Percentiles rank a stretch among this genome's conserved stretches.
phyloP scores from a whole-genome alignment of 495 filamentous ascomycete genomes.

The Penicillium longicatenatum region DNA sequence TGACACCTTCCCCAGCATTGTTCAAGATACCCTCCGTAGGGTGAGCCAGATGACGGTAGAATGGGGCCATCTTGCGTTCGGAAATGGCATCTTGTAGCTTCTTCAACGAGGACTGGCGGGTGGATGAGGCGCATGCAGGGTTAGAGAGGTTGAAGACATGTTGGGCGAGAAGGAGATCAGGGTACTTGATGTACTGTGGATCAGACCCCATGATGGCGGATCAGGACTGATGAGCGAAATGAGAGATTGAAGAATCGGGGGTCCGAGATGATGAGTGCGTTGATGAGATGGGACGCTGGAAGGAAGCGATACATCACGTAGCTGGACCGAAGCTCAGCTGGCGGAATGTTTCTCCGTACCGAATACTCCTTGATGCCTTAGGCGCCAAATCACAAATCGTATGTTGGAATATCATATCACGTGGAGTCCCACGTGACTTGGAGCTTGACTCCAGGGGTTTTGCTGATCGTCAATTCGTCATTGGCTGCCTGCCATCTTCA shows the following conservation, averaged over 20 bases:
- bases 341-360: conserved; percentile 41
- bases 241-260: conserved; percentile 13
- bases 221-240: conserved; percentile 14
- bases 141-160: conserved; percentile 97
- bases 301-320: conserved; percentile 34
- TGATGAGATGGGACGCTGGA: conserved; percentile 22
- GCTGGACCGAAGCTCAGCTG: conserved; percentile 47
- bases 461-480: too few relatives aligned
- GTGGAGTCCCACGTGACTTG: too few relatives aligned
- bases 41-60: conserved; percentile 94
- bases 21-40: conserved; percentile 92
- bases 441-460: too few relatives aligned
- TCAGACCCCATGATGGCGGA: conserved; percentile 83
- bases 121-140: conserved; percentile 66
- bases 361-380: conserved; percentile 3
- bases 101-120: conserved; percentile 75
- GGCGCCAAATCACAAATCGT: background rate
- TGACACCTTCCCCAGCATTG: conserved; percentile 66
- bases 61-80: conserved; percentile 94
- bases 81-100: conserved; percentile 88
- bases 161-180: conserved; percentile 87
- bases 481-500: too few relatives aligned
- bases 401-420: too few relatives aligned
- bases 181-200: conserved; percentile 95
- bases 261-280: conserved; percentile 15